phyloP scores from a whole-genome alignment of 2,329 filamentous ascomycete genomes.

The Phaeosphaeriaceae sp. region DNA sequence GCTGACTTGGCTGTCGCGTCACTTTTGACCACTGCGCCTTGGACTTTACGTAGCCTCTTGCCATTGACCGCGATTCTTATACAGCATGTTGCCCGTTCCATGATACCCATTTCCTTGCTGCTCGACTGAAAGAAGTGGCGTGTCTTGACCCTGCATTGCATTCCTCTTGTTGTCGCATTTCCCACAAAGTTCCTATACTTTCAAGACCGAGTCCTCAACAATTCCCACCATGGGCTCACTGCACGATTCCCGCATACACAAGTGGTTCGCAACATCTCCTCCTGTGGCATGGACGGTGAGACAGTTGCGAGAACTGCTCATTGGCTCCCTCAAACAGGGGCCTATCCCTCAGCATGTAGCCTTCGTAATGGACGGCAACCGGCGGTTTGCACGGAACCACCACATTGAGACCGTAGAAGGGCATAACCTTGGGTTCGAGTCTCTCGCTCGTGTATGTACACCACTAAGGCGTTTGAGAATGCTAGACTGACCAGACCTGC shows the following conservation, averaged over 20 bases:
- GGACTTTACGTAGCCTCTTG: conserved; percentile 39
- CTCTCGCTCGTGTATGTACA: conserved; percentile 76
- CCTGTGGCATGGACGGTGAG: conserved; percentile 89
- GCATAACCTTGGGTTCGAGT: conserved; percentile 94
- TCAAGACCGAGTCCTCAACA: conserved; percentile 20
- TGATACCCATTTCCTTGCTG: conserved; percentile 21
- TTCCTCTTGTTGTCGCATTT: conserved; percentile 4
- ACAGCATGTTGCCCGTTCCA: conserved; percentile 34
- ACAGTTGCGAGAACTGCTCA: conserved; percentile 80
- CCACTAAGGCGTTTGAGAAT: not conserved
- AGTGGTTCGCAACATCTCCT: conserved; percentile 86
- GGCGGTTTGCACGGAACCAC: conserved; percentile 87
- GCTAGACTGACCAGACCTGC: conserved; percentile 41
- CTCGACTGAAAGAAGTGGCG: conserved; percentile 4
- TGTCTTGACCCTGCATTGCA: not conserved
- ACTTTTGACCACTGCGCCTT: conserved; percentile 35
- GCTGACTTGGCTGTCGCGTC: conserved; percentile 36
- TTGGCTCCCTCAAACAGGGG: conserved; percentile 87
- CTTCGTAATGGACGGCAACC: conserved; percentile 99
- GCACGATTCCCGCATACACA: conserved; percentile 67
- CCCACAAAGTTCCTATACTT: conserved; percentile 8
- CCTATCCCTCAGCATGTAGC: conserved; percentile 94
- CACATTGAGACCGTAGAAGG: conserved; percentile 97
- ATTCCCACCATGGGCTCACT: conserved; percentile 54
- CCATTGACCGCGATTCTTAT: conserved; percentile 32